Base-by-base conservation (phyloP, 78 protist species). In the slime mould (Dictyostelium discoideum) region DNA sequence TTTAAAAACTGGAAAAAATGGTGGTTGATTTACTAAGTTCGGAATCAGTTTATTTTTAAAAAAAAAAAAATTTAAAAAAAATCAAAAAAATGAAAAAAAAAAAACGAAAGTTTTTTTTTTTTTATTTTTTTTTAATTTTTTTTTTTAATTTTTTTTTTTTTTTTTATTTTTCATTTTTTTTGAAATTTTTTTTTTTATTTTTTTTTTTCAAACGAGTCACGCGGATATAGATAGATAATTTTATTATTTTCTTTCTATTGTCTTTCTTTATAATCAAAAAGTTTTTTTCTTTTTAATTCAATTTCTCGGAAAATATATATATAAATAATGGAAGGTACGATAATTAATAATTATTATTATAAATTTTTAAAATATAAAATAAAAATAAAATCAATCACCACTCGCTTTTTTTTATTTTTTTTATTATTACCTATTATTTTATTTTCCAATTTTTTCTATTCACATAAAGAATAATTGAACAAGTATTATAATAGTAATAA, bases 251-350 rank as follows among this genome's bases (percentile, higher is more conserved):
- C 32, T 69, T 69, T 69, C 77, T 29, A 69, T 69, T 26, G 3
- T 69, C 77, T 26, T 69, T 65, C 29, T 65, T 7, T 24, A 69
- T 69, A 69, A 69, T 69, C 32, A 26, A 69, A 69, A 69, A 29
- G 14, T 24, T 29, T 65, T 67, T 65, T 69, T 69, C 77, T 69
- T 69, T 69, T 26, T 26, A 26, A 26, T 69, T 69, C 13, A 69
- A 69, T 69, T 69, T n/a, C 67, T n/a, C 67, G 67, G 50, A 13
- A 80, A 46, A 81, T 26, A 46, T 81, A 81, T n/a, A 81, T 81
- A 81, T 81, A 40, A 42, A 48, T 81, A 81, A 69, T 69, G 77
- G 77, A 69, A 69, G 77, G 77, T 69, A 69, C 3, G 40, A 26
- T n/a, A 1, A 65, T 9, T 69, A 20, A 20, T 5, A 42, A 42